Percentiles rank a stretch among this genome's conserved stretches.
Evolutionary conservation across 148 eudicot species (phyloP).

Genomic region (Rhododendron vialii): DNA sequence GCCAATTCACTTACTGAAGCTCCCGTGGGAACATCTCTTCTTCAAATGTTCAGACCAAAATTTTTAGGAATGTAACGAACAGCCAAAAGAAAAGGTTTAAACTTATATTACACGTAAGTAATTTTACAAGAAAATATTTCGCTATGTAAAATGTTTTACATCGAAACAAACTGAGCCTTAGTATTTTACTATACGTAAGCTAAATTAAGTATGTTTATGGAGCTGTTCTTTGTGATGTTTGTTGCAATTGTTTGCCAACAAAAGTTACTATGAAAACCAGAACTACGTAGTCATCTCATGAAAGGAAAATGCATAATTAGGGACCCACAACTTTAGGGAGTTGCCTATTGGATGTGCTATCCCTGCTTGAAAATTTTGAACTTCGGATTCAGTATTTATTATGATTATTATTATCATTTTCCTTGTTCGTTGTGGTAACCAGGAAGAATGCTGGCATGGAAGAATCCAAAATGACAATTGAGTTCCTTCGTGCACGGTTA

Average conservation of each 20-base stretch:
- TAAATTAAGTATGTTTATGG: not conserved
- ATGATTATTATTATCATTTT: not conserved
- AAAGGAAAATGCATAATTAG: not conserved
- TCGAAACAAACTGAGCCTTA: not conserved
- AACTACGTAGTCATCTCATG: not conserved
- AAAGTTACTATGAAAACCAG: not conserved
- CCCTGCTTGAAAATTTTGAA: not conserved
- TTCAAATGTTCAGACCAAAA: no score
- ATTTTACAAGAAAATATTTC: no score
- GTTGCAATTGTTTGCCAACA: not conserved
- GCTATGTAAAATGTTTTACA: no score
- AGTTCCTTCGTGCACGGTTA: conserved; percentile 79
- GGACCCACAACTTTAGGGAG: not conserved
- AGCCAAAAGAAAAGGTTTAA: no score
- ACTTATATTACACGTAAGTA: no score
- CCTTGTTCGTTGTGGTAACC: conserved; percentile 5
- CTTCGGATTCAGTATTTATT: not conserved
- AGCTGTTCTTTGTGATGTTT: not conserved
- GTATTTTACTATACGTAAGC: not conserved
- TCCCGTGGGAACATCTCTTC: no score
- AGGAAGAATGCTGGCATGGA: conserved; percentile 39
- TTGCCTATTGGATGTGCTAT: not conserved
- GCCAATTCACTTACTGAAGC: no score
- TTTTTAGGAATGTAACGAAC: no score
- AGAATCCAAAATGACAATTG: conserved; percentile 66